Conservation (phyloP, 2,329 filamentous ascomycete species). For the Aspergillus clavatus region DNA sequence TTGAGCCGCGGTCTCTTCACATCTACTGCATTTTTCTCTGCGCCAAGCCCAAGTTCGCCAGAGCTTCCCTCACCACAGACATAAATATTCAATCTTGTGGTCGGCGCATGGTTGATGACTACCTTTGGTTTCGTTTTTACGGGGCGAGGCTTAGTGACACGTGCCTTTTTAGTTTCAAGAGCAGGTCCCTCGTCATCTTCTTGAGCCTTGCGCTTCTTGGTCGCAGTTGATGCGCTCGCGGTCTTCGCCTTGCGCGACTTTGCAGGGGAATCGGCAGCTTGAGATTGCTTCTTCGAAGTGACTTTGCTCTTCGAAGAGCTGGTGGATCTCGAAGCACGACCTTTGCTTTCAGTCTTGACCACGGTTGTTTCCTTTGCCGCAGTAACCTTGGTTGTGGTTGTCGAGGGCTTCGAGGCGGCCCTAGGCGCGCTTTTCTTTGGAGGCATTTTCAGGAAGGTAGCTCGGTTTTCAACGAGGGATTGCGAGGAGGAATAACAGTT, state of each 20-base stretch:
- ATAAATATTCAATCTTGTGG: slow-evolving; percentile 60
- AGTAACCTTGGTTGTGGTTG: slow-evolving; percentile 4
- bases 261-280: slow-evolving; percentile 14
- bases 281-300: slow-evolving; percentile 11
- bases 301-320: slow-evolving; percentile 21
- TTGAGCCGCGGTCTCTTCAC: slow-evolving; percentile 72
- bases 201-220: slow-evolving; percentile 35
- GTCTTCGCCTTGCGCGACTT: slow-evolving; percentile 23
- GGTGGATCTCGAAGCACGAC: slow-evolving; percentile 24
- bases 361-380: slow-evolving; percentile 16
- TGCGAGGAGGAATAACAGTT: background rate
- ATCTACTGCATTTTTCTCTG: slow-evolving; percentile 61
- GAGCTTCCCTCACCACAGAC: slow-evolving; percentile 75
- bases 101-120: slow-evolving; percentile 60
- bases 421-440: slow-evolving; percentile 27
- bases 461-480: slow-evolving; percentile 1
- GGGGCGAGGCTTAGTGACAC: slow-evolving; percentile 25
- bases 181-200: slow-evolving; percentile 23
- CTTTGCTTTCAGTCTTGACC: slow-evolving; percentile 19
- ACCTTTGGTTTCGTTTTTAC: slow-evolving; percentile 31
- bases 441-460: slow-evolving; percentile 19
- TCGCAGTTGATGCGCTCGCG: slow-evolving; percentile 15
- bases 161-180: slow-evolving; percentile 28
- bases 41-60: slow-evolving; percentile 77
- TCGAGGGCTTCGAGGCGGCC: slow-evolving; percentile 14